Evolutionary conservation across 306 rosid genomes (phyloP).

Genomic region (Castanopsis chinensis): DNA sequence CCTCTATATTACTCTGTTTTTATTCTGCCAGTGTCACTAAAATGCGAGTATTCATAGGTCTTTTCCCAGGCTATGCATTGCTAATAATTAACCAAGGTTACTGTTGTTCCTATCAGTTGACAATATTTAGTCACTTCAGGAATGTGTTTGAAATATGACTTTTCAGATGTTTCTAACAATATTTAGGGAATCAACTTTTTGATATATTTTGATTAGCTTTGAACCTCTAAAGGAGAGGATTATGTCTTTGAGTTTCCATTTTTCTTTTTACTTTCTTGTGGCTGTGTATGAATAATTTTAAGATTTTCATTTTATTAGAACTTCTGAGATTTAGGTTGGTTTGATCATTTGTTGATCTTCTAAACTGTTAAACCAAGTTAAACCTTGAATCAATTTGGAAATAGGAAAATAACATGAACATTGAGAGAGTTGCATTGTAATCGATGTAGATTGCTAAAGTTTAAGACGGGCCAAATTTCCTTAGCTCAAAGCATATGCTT

Average conservation of each 20-base stretch:
- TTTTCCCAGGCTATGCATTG: background rate
- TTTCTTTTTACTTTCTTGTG: background rate
- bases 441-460: no score
- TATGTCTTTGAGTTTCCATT: background rate
- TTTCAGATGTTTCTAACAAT: background rate
- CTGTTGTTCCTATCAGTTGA: background rate
- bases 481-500: no score
- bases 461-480: no score
- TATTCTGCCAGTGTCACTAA: background rate
- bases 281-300: background rate
- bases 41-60: background rate
- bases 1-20: background rate
- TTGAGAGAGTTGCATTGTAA: no score
- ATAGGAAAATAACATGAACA: background rate
- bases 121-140: background rate
- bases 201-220: background rate
- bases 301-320: background rate
- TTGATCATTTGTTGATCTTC: background rate
- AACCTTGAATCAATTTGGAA: background rate
- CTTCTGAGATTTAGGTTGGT: background rate
- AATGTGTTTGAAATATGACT: background rate
- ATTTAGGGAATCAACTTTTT: background rate
- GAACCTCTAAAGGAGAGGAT: background rate
- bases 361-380: background rate
- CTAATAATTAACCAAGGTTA: background rate